Evolutionary conservation across 1,139 yeast genomes (phyloP), one percentile per base, ranked within the genome.

Genomic region (Oligophagozyma castellii): DNA sequence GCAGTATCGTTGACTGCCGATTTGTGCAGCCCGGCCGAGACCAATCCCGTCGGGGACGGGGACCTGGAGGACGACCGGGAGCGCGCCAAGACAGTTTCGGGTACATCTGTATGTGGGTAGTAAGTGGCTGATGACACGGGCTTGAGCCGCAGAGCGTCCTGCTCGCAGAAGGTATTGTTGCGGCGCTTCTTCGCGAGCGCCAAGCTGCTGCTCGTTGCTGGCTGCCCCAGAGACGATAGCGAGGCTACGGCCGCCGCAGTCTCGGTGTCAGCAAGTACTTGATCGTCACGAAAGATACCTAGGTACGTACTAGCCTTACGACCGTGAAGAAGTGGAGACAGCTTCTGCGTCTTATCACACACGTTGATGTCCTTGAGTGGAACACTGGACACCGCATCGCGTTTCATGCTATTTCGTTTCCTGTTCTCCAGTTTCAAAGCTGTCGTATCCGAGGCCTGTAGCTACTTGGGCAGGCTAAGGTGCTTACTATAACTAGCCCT

Each of bases 81-180:
- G 20, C 7, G 8, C 7, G 8, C 10, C 7, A 10, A 7, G 20
- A 7, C 20, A 7, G 7, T 7, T 18, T 7, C 8, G 8, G 20
- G 10, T 7, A 18, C 20, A 7, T 18, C 20, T 7, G 8, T 18
- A 45, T 74, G 81, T 2, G 81, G 81, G 33, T 71, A 65, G 43
- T 73, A 74, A 1, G 79, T 72, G 0, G 81, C 81, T 2, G 76
- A 68, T 1, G 79, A 67, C 0, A 72, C 68, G 1, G 75, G 74
- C 33, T 69, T 70, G 29, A 62, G 40, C 0, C 44, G 30, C 11
- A 44, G 30, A 19, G 37, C 40, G 8, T 37, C 43, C 8, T 18
- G 8, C 10, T 18, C 10, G 10, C 10, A 7, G 20, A 7, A 7
- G 10, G 20, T 18, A 19, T 24, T 15, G 12, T 15, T 14, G n/a